phyloP scores from a whole-genome alignment of 2,329 filamentous ascomycete genomes.

The Onygenales sp. region DNA sequence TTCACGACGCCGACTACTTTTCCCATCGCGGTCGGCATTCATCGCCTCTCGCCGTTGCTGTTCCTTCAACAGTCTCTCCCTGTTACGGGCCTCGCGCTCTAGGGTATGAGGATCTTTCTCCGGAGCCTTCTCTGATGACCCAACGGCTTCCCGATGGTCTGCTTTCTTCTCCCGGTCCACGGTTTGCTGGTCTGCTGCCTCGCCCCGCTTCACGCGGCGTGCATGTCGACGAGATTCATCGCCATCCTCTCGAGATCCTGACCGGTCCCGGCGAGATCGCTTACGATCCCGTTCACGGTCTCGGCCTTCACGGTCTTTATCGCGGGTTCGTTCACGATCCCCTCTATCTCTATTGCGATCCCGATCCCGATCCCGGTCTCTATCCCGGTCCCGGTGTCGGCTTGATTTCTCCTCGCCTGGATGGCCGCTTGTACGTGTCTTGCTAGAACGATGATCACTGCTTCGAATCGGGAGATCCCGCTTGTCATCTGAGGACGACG shows the following conservation, averaged over 20 bases:
- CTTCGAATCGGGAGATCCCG: slow-evolving; percentile 18
- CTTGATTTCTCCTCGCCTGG: slow-evolving; percentile 21
- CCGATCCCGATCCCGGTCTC: slow-evolving; percentile 41
- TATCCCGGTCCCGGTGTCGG: slow-evolving; percentile 24
- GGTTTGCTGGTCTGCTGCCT: slow-evolving; percentile 10
- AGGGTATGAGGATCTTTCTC: slow-evolving; percentile 61
- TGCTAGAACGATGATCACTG: slow-evolving; percentile 18
- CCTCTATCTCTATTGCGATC: slow-evolving; percentile 25
- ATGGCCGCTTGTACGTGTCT: slow-evolving; percentile 18
- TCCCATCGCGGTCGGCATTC: slow-evolving; percentile 21
- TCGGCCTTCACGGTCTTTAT: slow-evolving; percentile 28
- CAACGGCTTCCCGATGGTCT: slow-evolving; percentile 4
- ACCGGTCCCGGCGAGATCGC: slow-evolving; percentile 31
- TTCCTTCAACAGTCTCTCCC: slow-evolving; percentile 56
- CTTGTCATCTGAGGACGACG: slow-evolving; percentile 7
- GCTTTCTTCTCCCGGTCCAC: slow-evolving; percentile 1
- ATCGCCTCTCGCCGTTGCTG: slow-evolving; percentile 53
- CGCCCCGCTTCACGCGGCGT: slow-evolving; percentile 27
- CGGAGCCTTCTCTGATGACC: slow-evolving; percentile 10
- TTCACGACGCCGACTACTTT: slow-evolving; percentile 24
- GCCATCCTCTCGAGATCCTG: slow-evolving; percentile 21
- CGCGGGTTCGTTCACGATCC: slow-evolving; percentile 38
- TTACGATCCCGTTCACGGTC: slow-evolving; percentile 27
- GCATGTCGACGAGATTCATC: slow-evolving; percentile 25
- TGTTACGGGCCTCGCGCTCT: slow-evolving; percentile 59